Percentiles rank a stretch among this genome's conserved stretches.
Conservation (phyloP, 2,329 filamentous ascomycete genomes). For the Microthyrium microscopicum region DNA sequence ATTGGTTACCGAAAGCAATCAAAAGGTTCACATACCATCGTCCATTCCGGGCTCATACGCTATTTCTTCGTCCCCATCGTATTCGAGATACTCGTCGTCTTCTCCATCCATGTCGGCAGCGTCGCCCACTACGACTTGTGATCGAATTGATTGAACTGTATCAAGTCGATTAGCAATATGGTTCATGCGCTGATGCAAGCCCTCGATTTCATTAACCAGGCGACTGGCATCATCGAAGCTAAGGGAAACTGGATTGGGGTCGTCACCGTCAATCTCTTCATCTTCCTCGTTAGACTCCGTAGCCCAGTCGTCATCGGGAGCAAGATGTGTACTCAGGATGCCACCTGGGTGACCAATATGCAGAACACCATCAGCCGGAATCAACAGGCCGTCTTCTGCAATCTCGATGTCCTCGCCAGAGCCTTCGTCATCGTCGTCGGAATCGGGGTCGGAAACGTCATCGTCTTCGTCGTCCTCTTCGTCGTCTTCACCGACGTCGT, state of each 20-base stretch:
- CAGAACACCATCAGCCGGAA: constrained; percentile 3
- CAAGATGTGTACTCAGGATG: neutral
- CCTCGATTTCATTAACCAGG: constrained; percentile 29
- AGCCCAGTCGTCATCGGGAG: constrained; percentile 9
- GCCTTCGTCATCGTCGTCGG: constrained; percentile 37
- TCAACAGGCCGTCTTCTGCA: constrained; percentile 31
- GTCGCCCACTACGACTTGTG: too few species aligned
- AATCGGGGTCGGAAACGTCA: constrained; percentile 39
- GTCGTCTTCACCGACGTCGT: constrained; percentile 45
- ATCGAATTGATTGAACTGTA: too few species aligned
- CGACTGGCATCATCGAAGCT: too few species aligned
- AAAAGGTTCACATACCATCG: constrained; percentile 10
- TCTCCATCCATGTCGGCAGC: constrained; percentile 22
- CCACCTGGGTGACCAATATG: constrained; percentile 3
- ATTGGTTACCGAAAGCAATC: constrained; percentile 7
- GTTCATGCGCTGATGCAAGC: constrained; percentile 11
- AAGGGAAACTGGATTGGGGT: constrained; percentile 3
- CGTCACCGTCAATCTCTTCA: constrained; percentile 2
- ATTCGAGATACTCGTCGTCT: too few species aligned
- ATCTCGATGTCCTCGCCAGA: constrained; percentile 24
- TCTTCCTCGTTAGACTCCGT: constrained; percentile 7
- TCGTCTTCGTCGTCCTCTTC: constrained; percentile 38
- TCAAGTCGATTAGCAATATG: too few species aligned
- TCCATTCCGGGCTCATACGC: constrained; percentile 36
- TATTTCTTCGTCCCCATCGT: constrained; percentile 48